Evolutionary conservation across 805 yeast genomes (phyloP).

Genomic region (Metschnikowia vanudenii): DNA sequence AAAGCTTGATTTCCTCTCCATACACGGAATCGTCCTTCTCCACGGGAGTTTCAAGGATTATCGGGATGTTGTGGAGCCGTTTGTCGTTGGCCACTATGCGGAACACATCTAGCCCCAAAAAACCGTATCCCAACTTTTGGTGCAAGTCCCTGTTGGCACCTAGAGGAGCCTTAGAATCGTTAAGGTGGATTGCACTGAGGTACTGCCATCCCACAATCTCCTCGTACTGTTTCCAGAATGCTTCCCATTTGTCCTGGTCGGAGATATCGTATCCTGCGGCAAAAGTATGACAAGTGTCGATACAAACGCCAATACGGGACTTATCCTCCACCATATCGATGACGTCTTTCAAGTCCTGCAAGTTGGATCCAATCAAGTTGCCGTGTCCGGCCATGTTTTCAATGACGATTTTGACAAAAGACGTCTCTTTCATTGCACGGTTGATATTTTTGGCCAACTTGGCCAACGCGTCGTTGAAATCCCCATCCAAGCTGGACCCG

Average conservation of each 20-base stretch:
- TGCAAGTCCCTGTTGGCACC: conserved; percentile 90
- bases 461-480: conserved; percentile 60
- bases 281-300: conserved; percentile 94
- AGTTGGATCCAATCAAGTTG: conserved; percentile 75
- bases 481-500: conserved; percentile 77
- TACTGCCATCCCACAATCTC: conserved; percentile 69
- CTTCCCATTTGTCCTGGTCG: conserved; percentile 52
- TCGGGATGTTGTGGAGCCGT: conserved; percentile 65
- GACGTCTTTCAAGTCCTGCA: conserved; percentile 73
- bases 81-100: conserved; percentile 69
- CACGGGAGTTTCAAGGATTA: conserved; percentile 85
- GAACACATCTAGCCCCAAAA: conserved; percentile 82
- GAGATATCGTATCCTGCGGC: conserved; percentile 94
- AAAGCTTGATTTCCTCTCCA: conserved; percentile 77
- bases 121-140: conserved; percentile 86
- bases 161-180: conserved; percentile 92
- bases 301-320: conserved; percentile 86
- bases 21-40: conserved; percentile 61
- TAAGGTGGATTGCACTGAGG: conserved; percentile 78
- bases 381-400: conserved; percentile 99
- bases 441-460: conserved; percentile 80
- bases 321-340: conserved; percentile 80
- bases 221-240: conserved; percentile 80
- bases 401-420: conserved; percentile 79
- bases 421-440: conserved; percentile 68